These are phyloP conservation scores for Trichoderma sp. DNA, from an alignment of 2,329 filamentous ascomycete species.

Conservation along the genomic window DNA sequence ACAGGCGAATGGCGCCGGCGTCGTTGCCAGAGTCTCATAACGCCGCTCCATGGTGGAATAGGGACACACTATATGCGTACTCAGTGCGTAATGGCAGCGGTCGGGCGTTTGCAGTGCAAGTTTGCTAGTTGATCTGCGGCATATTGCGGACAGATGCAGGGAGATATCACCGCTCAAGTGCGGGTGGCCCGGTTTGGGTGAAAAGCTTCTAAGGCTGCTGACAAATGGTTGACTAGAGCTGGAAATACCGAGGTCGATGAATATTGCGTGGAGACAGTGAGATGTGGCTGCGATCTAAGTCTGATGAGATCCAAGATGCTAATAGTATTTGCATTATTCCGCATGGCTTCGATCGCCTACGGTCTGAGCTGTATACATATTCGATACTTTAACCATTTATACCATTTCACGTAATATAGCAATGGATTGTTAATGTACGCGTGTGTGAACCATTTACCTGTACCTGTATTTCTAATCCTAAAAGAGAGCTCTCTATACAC, in stretches of 20 bases:
- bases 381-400: neutral
- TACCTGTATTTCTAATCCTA: neutral
- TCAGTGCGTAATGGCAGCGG: neutral
- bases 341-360: neutral
- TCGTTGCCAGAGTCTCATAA: conserved; percentile 7
- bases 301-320: neutral
- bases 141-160: conserved; percentile 7
- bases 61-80: neutral
- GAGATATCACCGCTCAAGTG: conserved; percentile 4
- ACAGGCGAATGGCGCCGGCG: conserved; percentile 8
- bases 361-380: neutral
- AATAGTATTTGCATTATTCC: neutral
- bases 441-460: neutral
- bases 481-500: neutral
- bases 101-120: neutral
- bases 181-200: neutral
- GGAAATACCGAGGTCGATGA: neutral
- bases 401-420: neutral
- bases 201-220: neutral
- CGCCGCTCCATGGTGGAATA: conserved; percentile 3
- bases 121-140: conserved; percentile 1
- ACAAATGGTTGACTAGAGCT: neutral
- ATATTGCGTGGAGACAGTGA: neutral
- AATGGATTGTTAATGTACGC: neutral
- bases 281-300: neutral